Evolutionary conservation across 1,284 basidiomycete species (phyloP).

Genomic region (Fistulina hepatica): DNA sequence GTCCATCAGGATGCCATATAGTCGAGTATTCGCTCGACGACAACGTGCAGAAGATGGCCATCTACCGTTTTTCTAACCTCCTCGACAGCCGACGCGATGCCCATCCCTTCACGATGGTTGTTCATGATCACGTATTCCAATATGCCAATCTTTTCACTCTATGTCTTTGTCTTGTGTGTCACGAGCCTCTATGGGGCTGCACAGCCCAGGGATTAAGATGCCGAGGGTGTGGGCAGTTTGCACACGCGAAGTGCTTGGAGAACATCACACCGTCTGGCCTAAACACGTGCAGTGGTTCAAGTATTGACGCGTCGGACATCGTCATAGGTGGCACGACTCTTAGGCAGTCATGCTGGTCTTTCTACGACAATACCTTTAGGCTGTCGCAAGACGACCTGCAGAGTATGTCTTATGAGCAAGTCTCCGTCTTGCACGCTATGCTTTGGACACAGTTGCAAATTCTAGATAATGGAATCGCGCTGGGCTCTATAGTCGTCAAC

Average conservation of each 20-base stretch:
- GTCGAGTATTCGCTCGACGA: conserved; percentile 41
- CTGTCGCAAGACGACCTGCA: conserved; percentile 34
- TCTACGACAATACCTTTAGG: conserved; percentile 38
- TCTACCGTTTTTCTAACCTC: conserved; percentile 48
- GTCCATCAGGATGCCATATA: conserved; percentile 48
- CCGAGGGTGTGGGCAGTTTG: conserved; percentile 46
- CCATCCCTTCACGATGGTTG: conserved; percentile 18
- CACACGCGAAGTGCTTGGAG: conserved; percentile 45
- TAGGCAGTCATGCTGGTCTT: conserved; percentile 41
- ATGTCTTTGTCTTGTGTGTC: conserved; percentile 56
- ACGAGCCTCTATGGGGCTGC: conserved; percentile 62
- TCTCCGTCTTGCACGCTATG: conserved; percentile 44
- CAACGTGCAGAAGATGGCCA: conserved; percentile 42
- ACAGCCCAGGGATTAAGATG: conserved; percentile 56
- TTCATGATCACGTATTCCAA: conserved; percentile 38
- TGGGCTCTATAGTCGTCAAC: conserved; percentile 48
- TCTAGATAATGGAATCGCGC: conserved; percentile 49
- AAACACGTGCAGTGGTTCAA: conserved; percentile 28
- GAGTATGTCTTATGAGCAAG: conserved; percentile 50
- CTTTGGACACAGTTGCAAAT: conserved; percentile 61
- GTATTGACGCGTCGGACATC: conserved; percentile 36
- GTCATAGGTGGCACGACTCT: conserved; percentile 39
- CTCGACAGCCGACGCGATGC: conserved; percentile 24
- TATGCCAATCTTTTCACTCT: conserved; percentile 62
- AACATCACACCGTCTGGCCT: conserved; percentile 16